Conservation (phyloP, 345 rosid species). For the Acer yangbiense region DNA sequence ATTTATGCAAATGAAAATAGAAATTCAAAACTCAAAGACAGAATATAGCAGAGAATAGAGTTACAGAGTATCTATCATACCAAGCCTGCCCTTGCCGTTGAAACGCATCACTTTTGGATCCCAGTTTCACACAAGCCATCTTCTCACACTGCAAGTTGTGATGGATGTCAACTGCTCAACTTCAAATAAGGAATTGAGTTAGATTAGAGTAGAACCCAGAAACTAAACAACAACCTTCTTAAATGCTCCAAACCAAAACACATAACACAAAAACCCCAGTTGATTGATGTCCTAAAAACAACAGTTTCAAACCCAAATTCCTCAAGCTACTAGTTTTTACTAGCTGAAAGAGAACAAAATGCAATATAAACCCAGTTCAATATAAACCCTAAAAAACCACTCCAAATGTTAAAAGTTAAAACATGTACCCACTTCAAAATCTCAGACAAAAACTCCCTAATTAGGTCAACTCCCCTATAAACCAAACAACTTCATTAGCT, state of each 20-base stretch:
- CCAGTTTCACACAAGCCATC: constrained; percentile 94
- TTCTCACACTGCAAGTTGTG: constrained; percentile 20
- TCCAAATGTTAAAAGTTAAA: constrained; percentile 7
- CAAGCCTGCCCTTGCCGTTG: constrained; percentile 98
- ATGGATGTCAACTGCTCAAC: constrained; percentile 17
- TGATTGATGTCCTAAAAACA: background rate
- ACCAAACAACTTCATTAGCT: background rate
- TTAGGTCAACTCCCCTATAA: constrained; percentile 47
- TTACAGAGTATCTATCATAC: constrained; percentile 49
- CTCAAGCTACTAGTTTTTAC: too few relatives aligned
- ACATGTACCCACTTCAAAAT: constrained; percentile 31
- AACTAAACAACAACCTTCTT: background rate
- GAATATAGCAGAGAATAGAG: background rate
- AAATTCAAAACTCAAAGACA: background rate
- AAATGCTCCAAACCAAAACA: constrained; percentile 5
- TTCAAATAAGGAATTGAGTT: background rate
- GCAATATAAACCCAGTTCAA: constrained; percentile 16
- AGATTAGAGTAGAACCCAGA: background rate
- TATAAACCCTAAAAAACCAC: constrained; percentile 25
- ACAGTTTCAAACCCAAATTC: too few relatives aligned
- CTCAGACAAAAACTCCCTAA: constrained; percentile 23
- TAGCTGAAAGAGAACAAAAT: constrained; percentile 22
- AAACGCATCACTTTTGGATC: constrained; percentile 91
- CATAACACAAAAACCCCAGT: constrained; percentile 19
- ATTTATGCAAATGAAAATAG: background rate